Percentiles rank a stretch among this genome's conserved stretches.
phyloP scores from a whole-genome alignment of 2,329 filamentous ascomycete genomes.

The Xylariaceae sp. region DNA sequence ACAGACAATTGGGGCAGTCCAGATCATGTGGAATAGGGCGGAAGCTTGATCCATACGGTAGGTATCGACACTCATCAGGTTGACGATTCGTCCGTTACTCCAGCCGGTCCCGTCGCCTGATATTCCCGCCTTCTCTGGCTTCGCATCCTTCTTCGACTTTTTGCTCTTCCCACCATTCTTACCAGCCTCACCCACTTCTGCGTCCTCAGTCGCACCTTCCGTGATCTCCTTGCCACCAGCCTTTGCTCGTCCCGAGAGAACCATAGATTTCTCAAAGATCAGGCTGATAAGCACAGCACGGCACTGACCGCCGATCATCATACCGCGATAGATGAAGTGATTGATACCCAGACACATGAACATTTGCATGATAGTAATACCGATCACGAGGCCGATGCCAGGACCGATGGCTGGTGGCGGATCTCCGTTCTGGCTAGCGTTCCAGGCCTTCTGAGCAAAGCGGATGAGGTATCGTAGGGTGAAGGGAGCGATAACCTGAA shows the following conservation, averaged over 20 bases:
- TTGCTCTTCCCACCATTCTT: conserved; percentile 40
- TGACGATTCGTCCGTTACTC: conserved; percentile 88
- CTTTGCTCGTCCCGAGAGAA: conserved; percentile 79
- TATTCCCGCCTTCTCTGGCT: conserved; percentile 44
- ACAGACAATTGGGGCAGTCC: conserved; percentile 78
- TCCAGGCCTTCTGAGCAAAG: conserved; percentile 77
- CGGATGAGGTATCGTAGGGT: conserved; percentile 80
- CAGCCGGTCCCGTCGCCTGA: conserved; percentile 74
- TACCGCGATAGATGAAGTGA: conserved; percentile 89
- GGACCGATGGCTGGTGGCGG: conserved; percentile 65
- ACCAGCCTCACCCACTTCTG: conserved; percentile 39
- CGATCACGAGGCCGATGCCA: conserved; percentile 79
- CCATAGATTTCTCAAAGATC: conserved; percentile 91
- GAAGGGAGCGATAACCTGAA: conserved; percentile 82
- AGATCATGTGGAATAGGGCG: conserved; percentile 85
- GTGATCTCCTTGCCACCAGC: conserved; percentile 60
- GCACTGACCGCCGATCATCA: conserved; percentile 83
- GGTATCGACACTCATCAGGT: conserved; percentile 92
- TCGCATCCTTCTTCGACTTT: conserved; percentile 26
- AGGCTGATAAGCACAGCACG: conserved; percentile 77
- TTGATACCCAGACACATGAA: conserved; percentile 76
- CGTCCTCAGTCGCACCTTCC: conserved; percentile 35
- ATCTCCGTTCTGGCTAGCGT: conserved; percentile 46
- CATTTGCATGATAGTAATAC: conserved; percentile 81
- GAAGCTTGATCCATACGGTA: conserved; percentile 87